These are phyloP conservation scores for Epichloe coenophiala DNA, from an alignment of 2,329 filamentous ascomycete species.

Conservation along the genomic window DNA sequence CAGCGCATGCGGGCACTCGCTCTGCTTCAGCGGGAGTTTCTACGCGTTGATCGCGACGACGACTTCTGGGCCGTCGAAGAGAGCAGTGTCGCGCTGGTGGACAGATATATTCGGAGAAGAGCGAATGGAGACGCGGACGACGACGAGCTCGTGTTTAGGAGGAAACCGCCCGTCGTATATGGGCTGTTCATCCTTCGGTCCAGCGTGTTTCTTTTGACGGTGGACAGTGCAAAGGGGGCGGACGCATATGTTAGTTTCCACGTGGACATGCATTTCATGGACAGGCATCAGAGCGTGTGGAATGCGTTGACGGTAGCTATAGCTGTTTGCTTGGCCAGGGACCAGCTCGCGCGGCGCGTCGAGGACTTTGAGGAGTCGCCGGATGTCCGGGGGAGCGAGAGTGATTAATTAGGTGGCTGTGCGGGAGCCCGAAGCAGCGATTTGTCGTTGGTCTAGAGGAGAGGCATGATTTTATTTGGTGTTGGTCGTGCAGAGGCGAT, in stretches of 20 bases:
- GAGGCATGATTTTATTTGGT: not conserved
- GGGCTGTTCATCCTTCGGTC: slow-evolving; percentile 29
- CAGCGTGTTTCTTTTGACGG: slow-evolving; percentile 25
- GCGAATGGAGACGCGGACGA: not conserved
- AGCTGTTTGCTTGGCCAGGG: slow-evolving; percentile 25
- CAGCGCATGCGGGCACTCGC: slow-evolving; percentile 22
- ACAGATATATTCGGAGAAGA: slow-evolving; percentile 2
- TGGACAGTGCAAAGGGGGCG: slow-evolving; percentile 23
- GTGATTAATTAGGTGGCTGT: slow-evolving; percentile 18
- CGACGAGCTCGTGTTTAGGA: slow-evolving; percentile 12
- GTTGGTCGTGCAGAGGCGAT: no score
- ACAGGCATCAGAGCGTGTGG: slow-evolving; percentile 28
- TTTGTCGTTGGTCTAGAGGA: not conserved
- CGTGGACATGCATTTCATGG: slow-evolving; percentile 26
- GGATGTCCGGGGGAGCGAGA: slow-evolving; percentile 21
- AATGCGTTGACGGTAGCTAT: slow-evolving; percentile 30
- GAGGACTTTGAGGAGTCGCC: slow-evolving; percentile 22
- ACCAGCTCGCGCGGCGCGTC: slow-evolving; percentile 21
- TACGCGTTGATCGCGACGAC: slow-evolving; percentile 14
- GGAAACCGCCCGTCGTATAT: slow-evolving; percentile 27
- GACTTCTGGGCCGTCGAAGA: slow-evolving; percentile 18
- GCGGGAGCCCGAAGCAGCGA: not conserved
- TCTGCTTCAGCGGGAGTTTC: slow-evolving; percentile 22
- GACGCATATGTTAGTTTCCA: slow-evolving; percentile 28
- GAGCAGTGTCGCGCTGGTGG: slow-evolving; percentile 2